These are phyloP conservation scores for Colletotrichum gigasporum DNA, from an alignment of 2,329 filamentous ascomycete species.

Conservation along the genomic window DNA sequence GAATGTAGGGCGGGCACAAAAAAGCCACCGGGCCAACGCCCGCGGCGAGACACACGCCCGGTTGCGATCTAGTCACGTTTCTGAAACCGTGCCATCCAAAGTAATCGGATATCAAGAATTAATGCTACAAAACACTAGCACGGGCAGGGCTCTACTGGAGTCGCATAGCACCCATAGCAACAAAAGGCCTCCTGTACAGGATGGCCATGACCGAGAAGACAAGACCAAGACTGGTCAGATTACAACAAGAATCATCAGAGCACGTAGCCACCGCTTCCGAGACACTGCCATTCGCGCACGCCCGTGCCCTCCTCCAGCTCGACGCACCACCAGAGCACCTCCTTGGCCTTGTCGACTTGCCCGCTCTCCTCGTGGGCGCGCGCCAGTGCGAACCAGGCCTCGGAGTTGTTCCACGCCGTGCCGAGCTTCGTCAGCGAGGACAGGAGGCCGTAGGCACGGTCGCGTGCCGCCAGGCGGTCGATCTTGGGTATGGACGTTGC, in stretches of 20 bases:
- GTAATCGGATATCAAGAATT: not conserved
- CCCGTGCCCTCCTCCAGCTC: conserved; percentile 89
- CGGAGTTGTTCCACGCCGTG: conserved; percentile 87
- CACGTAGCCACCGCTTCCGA: conserved; percentile 74
- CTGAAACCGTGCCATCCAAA: no score
- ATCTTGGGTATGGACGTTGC: conserved; percentile 73
- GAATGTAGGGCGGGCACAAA: no score
- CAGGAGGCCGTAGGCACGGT: conserved; percentile 86
- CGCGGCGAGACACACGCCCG: no score
- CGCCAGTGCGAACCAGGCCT: conserved; percentile 92
- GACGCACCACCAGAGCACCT: conserved; percentile 97
- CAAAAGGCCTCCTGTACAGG: not conserved
- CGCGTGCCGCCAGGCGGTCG: conserved; percentile 87
- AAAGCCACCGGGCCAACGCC: no score
- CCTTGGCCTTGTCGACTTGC: conserved; percentile 87
- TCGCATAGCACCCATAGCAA: not conserved
- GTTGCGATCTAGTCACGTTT: no score
- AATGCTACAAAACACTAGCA: not conserved
- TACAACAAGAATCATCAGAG: conserved; percentile 47
- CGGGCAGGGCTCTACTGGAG: not conserved
- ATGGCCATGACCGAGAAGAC: not conserved
- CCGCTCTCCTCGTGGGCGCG: conserved; percentile 88
- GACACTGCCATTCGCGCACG: conserved; percentile 79
- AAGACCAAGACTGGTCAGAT: not conserved
- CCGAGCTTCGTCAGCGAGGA: conserved; percentile 86